These are phyloP conservation scores for Graphilbum fragrans DNA, from an alignment of 2,329 filamentous ascomycete species.

Conservation along the genomic window DNA sequence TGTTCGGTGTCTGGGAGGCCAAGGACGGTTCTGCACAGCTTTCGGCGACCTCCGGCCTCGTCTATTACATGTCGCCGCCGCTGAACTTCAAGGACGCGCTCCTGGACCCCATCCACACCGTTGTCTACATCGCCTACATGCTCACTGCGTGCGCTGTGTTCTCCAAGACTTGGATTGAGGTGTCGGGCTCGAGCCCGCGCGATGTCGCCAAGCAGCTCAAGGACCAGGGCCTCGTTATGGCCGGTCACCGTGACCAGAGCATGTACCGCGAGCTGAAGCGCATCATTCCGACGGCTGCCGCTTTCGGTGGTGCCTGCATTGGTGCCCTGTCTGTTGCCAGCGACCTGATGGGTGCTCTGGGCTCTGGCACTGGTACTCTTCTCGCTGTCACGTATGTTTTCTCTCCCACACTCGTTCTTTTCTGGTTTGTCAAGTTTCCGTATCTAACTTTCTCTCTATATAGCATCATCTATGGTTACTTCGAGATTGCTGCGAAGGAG, in stretches of 20 bases:
- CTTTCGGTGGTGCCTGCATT: constrained; percentile 98
- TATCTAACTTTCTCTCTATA: background rate
- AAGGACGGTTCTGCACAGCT: constrained; percentile 94
- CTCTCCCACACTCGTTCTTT: background rate
- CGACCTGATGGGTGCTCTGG: constrained; percentile 89
- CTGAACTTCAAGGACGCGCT: constrained; percentile 96
- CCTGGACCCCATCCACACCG: constrained; percentile 91
- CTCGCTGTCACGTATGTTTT: constrained; percentile 89
- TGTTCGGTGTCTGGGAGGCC: constrained; percentile 97
- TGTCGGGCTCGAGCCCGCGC: constrained; percentile 91
- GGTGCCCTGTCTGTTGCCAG: constrained; percentile 91
- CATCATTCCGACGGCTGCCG: constrained; percentile 94
- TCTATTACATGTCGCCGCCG: constrained; percentile 99
- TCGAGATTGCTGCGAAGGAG: constrained; percentile 98
- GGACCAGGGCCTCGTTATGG: constrained; percentile 99
- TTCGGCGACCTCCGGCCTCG: constrained; percentile 81
- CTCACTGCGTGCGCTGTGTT: constrained; percentile 86
- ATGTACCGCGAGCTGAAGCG: constrained; percentile 99
- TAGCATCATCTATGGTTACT: constrained; percentile 98
- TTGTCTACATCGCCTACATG: constrained; percentile 95
- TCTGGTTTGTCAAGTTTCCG: background rate
- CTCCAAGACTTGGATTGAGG: constrained; percentile 99
- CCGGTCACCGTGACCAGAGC: constrained; percentile 96
- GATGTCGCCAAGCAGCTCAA: constrained; percentile 99
- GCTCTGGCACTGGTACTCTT: constrained; percentile 93